Evolutionary conservation across 177 flowering plant species (phyloP).

Genomic region (Vitis hybrid): DNA sequence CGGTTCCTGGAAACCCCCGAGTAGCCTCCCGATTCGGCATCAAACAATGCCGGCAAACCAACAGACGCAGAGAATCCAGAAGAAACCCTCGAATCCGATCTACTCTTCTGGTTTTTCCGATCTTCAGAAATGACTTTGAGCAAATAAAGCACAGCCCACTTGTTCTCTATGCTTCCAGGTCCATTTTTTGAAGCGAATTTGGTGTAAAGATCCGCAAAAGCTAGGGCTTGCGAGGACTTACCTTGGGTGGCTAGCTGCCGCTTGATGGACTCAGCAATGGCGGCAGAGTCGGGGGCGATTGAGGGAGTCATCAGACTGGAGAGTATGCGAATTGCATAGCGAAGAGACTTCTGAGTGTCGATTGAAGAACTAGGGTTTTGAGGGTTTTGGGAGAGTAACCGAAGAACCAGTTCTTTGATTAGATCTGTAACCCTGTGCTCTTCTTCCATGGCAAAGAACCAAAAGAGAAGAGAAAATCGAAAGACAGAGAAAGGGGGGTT

Average conservation of each 20-base stretch:
- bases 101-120: conserved; percentile 27
- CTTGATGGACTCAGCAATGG: conserved; percentile 92
- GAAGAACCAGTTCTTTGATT: conserved; percentile 72
- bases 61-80: conserved; percentile 36
- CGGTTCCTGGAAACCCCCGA: conserved; percentile 21
- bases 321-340: conserved; percentile 77
- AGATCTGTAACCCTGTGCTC: conserved; percentile 68
- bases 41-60: conserved; percentile 45
- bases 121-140: conserved; percentile 85
- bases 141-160: conserved; percentile 86
- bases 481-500: background rate
- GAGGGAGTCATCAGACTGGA: conserved; percentile 90
- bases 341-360: conserved; percentile 43
- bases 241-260: conserved; percentile 83
- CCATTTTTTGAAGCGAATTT: conserved; percentile 76
- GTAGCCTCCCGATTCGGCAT: conserved; percentile 13
- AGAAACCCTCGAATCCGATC: conserved; percentile 31
- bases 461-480: background rate
- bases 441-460: conserved; percentile 41
- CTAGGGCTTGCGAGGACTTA: conserved; percentile 82
- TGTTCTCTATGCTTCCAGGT: conserved; percentile 66
- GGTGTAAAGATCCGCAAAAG: conserved; percentile 77
- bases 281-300: conserved; percentile 66
- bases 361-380: conserved; percentile 20
- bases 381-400: conserved; percentile 42